phyloP scores from a whole-genome alignment of 2,329 filamentous ascomycete genomes.

The Tolypocladium guangdongense region DNA sequence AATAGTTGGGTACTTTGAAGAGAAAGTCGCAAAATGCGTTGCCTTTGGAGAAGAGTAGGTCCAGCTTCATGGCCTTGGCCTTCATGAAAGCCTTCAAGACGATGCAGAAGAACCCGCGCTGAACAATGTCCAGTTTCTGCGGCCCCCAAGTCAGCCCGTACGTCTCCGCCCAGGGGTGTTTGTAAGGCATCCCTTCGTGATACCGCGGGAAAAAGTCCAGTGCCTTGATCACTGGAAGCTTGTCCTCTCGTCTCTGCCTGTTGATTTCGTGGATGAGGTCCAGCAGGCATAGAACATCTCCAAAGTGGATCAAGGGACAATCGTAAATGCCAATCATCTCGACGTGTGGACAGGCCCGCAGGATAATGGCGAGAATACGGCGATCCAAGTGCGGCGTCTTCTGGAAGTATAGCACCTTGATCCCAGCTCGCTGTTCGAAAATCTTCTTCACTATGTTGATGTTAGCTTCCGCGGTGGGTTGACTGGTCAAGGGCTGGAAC shows the following conservation, averaged over 20 bases:
- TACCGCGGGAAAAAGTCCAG: constrained; percentile 25
- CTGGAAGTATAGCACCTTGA: constrained; percentile 18
- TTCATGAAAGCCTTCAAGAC: constrained; percentile 24
- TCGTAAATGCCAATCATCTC: constrained; percentile 24
- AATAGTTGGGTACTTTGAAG: constrained; percentile 15
- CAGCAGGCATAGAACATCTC: constrained; percentile 20
- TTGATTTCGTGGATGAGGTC: constrained; percentile 27
- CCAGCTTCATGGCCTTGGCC: constrained; percentile 15
- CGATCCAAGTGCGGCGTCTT: constrained; percentile 20
- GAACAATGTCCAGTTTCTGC: constrained; percentile 12
- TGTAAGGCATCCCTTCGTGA: constrained; percentile 15
- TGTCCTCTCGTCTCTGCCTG: constrained; percentile 5
- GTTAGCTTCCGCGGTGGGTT: constrained; percentile 3
- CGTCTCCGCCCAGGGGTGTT: constrained; percentile 1
- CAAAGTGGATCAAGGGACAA: constrained; percentile 25
- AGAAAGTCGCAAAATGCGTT: constrained; percentile 20
- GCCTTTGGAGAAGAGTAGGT: constrained; percentile 17
- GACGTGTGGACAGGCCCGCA: constrained; percentile 19
- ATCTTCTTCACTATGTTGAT: constrained; percentile 13
- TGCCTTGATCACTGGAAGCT: constrained; percentile 8
- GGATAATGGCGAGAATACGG: constrained; percentile 21
- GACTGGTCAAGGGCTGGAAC: constrained; percentile 1
- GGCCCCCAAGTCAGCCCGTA: constrained; percentile 21
- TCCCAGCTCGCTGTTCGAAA: constrained; percentile 4
- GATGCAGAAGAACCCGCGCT: constrained; percentile 22